A percentile compares a stretch with the other conserved stretches of the same genome.
phyloP scores from a whole-genome alignment of 805 yeast species.

The Saturnispora hagleri region DNA sequence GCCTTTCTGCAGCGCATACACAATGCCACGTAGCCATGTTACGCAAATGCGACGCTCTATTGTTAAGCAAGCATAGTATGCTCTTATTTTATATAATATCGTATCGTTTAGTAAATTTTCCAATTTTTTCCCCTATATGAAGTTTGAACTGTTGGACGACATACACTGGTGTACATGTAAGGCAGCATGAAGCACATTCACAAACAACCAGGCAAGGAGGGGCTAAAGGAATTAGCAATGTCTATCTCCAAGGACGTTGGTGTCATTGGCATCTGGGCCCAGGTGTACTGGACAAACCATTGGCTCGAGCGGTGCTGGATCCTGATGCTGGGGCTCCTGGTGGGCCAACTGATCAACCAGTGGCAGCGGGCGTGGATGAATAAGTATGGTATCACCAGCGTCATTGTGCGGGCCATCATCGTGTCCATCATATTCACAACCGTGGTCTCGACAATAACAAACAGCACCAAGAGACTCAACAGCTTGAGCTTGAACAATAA shows the following conservation, averaged over 20 bases:
- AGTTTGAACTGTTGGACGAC: background rate
- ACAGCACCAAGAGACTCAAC: background rate
- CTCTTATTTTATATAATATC: too few relatives aligned
- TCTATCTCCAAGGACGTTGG: constrained; percentile 2
- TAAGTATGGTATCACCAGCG: constrained; percentile 1
- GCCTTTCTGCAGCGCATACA: background rate
- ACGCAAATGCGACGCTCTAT: background rate
- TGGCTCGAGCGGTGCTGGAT: constrained; percentile 5
- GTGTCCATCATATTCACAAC: background rate
- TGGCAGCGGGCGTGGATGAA: constrained; percentile 6
- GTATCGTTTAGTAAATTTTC: too few relatives aligned
- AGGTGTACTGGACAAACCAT: constrained; percentile 1
- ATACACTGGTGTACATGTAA: background rate
- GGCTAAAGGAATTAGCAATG: background rate
- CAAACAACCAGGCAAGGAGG: background rate
- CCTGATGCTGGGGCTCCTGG: constrained; percentile 2
- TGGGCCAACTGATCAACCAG: constrained; percentile 3
- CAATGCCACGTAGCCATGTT: background rate
- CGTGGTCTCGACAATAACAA: background rate
- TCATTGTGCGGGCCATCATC: background rate
- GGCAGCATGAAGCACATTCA: background rate
- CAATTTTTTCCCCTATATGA: background rate
- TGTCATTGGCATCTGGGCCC: constrained; percentile 4
- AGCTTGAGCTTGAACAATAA: background rate
- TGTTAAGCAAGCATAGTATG: too few relatives aligned